Evolutionary conservation across 306 rosid species (phyloP).

Genomic region (Cucurbita moschata): DNA sequence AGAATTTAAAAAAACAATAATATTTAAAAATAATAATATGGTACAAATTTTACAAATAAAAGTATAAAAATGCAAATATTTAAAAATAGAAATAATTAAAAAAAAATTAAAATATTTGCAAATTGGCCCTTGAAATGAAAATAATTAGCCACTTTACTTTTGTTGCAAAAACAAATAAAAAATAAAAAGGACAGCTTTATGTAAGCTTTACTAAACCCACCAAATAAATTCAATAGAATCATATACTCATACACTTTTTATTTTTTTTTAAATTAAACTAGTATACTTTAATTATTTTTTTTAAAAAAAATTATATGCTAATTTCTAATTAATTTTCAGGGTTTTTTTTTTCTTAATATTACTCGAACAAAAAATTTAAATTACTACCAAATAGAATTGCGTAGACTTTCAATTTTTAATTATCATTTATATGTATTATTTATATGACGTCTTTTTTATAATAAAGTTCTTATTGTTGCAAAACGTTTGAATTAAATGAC

Average conservation of each 20-base stretch:
- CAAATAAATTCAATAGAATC: neutral
- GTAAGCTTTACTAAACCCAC: neutral
- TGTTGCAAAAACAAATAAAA: neutral
- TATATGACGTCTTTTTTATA: too few relatives aligned
- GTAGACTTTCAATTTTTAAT: too few relatives aligned
- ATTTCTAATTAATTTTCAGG: neutral
- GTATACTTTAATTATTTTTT: neutral
- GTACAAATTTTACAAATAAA: neutral
- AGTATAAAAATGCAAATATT: neutral
- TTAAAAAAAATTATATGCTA: neutral
- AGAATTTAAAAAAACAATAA: too few relatives aligned
- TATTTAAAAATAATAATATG: neutral
- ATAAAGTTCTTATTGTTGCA: too few relatives aligned
- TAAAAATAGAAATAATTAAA: neutral
- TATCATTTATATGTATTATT: too few relatives aligned
- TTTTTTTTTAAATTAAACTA: neutral
- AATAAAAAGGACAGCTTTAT: neutral
- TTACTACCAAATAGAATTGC: too few relatives aligned
- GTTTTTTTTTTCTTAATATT: too few relatives aligned
- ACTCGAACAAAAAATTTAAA: too few relatives aligned
- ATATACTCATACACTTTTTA: too few relatives aligned
- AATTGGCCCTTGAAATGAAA: too few relatives aligned
- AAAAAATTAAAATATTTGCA: neutral
- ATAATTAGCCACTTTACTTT: neutral
- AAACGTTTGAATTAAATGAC: too few relatives aligned